These are phyloP conservation scores for Nakaseomyces sp. DNA, from an alignment of 1,139 yeast genomes.

Conservation along the genomic window DNA sequence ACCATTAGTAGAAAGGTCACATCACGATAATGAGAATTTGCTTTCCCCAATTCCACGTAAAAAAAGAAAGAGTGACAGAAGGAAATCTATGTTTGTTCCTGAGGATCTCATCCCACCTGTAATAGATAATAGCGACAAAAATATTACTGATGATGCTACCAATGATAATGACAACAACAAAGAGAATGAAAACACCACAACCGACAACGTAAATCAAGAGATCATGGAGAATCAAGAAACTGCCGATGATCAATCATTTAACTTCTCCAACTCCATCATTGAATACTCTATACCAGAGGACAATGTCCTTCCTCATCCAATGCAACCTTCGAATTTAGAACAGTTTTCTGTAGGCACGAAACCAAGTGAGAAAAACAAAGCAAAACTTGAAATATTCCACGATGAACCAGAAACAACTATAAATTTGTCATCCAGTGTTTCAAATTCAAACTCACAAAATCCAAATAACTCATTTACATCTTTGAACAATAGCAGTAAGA, in stretches of 20 bases:
- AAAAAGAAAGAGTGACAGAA: constrained; percentile 34
- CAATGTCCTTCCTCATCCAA: constrained; percentile 7
- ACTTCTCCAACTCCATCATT: constrained; percentile 26
- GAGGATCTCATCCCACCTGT: not conserved
- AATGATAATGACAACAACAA: not conserved
- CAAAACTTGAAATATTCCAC: not conserved
- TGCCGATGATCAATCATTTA: constrained; percentile 16
- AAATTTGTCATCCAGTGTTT: not conserved
- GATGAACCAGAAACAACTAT: not conserved
- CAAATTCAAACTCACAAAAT: not conserved
- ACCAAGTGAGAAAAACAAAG: not conserved
- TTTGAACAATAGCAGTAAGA: constrained; percentile 19
- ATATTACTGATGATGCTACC: constrained; percentile 1
- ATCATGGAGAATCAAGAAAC: constrained; percentile 8
- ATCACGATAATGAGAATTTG: constrained; percentile 9
- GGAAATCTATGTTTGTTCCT: constrained; percentile 34
- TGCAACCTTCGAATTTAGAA: constrained; percentile 17
- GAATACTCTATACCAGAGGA: constrained; percentile 31
- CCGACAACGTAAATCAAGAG: not conserved
- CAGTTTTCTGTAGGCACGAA: constrained; percentile 16
- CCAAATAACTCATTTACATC: constrained; percentile 3
- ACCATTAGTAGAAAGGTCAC: constrained; percentile 7
- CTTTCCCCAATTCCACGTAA: constrained; percentile 18
- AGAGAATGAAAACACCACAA: not conserved
- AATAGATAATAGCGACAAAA: constrained; percentile 5